phyloP scores from a whole-genome alignment of 2,329 filamentous ascomycete species.

The Aspergillus fumigatiaffinis region DNA sequence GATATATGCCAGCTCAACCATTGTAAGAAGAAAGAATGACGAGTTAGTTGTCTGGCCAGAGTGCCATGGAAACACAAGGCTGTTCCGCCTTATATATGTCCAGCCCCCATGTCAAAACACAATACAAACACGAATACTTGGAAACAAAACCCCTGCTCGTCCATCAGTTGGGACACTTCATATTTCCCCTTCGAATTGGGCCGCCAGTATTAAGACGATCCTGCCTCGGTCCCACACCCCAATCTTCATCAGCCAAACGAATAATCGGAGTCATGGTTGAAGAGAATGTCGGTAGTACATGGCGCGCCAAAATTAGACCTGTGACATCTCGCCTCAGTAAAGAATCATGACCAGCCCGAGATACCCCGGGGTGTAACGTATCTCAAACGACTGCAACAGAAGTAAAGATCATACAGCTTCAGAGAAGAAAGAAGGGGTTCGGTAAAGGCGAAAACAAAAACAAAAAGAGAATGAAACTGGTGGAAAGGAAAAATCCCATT shows the following conservation, averaged over 20 bases:
- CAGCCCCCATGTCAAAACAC: background rate
- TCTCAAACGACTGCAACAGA: background rate
- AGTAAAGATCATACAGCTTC: background rate
- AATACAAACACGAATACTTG: background rate
- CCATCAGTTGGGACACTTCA: background rate
- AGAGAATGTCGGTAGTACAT: background rate
- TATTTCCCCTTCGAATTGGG: background rate
- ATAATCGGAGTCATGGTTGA: background rate
- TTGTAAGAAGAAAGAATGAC: background rate
- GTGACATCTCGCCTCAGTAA: background rate
- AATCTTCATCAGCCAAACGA: background rate
- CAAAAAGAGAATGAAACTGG: background rate
- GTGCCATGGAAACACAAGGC: background rate
- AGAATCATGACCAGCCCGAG: background rate
- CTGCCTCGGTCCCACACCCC: background rate
- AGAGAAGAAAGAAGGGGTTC: background rate
- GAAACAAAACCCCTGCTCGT: background rate
- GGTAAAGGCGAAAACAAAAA: background rate
- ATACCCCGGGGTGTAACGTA: background rate
- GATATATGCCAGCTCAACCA: background rate
- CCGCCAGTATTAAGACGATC: background rate
- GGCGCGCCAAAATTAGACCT: background rate
- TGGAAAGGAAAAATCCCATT: background rate
- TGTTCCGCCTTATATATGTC: background rate
- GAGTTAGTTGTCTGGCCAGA: background rate